Evolutionary conservation across 768 basidiomycete genomes (phyloP).

Genomic region (Tulasnella calospora): DNA sequence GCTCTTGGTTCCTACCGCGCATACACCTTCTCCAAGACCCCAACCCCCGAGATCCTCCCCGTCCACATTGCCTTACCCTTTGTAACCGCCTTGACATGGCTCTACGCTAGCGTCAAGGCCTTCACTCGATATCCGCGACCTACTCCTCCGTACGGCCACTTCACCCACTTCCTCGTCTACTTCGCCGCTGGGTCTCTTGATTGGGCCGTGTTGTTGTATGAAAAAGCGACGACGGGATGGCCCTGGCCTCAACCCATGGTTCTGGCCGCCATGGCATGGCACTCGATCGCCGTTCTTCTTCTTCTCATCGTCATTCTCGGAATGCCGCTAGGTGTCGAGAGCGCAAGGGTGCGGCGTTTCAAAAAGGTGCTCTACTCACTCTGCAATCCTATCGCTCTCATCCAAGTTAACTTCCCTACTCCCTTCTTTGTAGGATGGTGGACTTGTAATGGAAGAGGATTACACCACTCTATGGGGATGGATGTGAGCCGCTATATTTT

Average conservation of each 20-base stretch:
- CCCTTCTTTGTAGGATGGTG: background rate
- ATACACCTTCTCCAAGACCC: conserved; percentile 36
- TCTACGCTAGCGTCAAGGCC: conserved; percentile 41
- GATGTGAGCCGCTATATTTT: conserved; percentile 23
- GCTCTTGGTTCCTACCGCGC: conserved; percentile 53
- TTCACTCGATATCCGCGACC: conserved; percentile 45
- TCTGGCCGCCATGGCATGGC: conserved; percentile 36
- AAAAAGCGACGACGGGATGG: conserved; percentile 43
- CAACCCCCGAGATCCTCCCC: background rate
- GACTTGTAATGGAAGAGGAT: conserved; percentile 60
- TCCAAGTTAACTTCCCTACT: background rate
- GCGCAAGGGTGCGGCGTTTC: conserved; percentile 45
- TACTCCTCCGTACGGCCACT: conserved; percentile 61
- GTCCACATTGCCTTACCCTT: conserved; percentile 34
- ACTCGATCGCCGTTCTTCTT: conserved; percentile 44
- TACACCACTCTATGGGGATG: conserved; percentile 56
- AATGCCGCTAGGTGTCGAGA: conserved; percentile 69
- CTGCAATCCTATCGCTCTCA: background rate
- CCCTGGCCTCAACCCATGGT: conserved; percentile 41
- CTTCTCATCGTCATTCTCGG: conserved; percentile 48
- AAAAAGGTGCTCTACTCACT: conserved; percentile 54
- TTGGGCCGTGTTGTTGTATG: conserved; percentile 53
- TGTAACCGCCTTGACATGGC: conserved; percentile 54
- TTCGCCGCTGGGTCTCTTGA: conserved; percentile 46
- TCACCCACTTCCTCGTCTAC: conserved; percentile 52